Percentiles rank a stretch among this genome's conserved stretches.
Evolutionary conservation across 345 rosid species (phyloP).

Genomic region (Isatis tinctoria): DNA sequence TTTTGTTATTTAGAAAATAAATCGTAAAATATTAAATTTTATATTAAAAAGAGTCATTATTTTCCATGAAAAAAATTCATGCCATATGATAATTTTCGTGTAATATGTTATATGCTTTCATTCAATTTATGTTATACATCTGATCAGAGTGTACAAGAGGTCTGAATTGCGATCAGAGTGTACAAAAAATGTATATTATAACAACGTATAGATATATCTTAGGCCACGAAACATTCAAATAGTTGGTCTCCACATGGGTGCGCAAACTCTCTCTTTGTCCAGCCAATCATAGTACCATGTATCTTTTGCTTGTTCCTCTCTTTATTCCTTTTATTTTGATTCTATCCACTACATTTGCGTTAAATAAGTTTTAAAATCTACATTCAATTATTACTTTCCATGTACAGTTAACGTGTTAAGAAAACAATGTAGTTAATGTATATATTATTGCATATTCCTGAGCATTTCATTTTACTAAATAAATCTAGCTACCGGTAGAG

Average conservation of each 20-base stretch:
- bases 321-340: constrained; percentile 5
- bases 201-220: not conserved
- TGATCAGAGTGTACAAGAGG: not conserved
- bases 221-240: constrained; percentile 28
- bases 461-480: not conserved
- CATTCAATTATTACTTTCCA: not conserved
- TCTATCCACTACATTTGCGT: not conserved
- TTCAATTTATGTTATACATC: not conserved
- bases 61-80: too few species aligned
- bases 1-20: too few species aligned
- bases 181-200: not conserved
- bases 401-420: constrained; percentile 4
- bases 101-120: not conserved
- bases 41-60: too few species aligned
- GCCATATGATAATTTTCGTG: not conserved
- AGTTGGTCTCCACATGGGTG: constrained; percentile 38
- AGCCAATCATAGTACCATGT: constrained; percentile 27
- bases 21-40: too few species aligned
- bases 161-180: not conserved
- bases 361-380: not conserved
- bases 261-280: constrained; percentile 30
- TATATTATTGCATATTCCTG: not conserved
- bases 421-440: constrained; percentile 1
- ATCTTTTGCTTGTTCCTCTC: constrained; percentile 4
- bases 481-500: not conserved